Conservation (phyloP, 805 yeast genomes). For the Barnettozyma sucrosica region DNA sequence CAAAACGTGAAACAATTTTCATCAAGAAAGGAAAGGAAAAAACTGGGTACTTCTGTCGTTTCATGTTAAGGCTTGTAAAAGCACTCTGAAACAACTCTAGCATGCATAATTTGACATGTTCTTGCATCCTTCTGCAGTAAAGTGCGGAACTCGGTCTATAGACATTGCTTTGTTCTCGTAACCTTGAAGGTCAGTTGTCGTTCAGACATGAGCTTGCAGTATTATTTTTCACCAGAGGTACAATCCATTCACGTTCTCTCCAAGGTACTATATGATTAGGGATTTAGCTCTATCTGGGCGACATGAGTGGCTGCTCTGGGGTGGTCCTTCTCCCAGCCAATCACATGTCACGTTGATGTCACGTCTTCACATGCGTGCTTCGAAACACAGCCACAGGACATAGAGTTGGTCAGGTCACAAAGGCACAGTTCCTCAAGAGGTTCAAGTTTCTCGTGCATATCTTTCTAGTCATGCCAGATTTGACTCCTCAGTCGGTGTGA, state of each 20-base stretch:
- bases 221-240: no score
- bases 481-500: no score
- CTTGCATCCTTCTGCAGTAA: neutral
- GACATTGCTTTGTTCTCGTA: neutral
- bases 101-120: slow-evolving; percentile 2
- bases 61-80: neutral
- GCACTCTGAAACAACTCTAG: neutral
- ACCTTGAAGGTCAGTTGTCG: no score
- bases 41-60: neutral
- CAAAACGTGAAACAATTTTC: neutral
- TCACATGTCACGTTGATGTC: neutral
- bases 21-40: neutral
- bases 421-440: neutral
- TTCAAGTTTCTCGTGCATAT: no score
- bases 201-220: neutral
- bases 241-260: neutral
- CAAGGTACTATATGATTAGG: neutral
- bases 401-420: neutral
- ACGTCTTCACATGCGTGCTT: neutral
- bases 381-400: neutral
- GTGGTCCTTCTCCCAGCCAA: neutral
- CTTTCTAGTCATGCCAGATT: no score
- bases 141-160: neutral
- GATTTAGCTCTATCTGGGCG: neutral
- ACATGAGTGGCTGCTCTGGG: neutral